Evolutionary conservation across 2,329 filamentous ascomycete genomes (phyloP).

Genomic region (Furcasterigmium sp.): DNA sequence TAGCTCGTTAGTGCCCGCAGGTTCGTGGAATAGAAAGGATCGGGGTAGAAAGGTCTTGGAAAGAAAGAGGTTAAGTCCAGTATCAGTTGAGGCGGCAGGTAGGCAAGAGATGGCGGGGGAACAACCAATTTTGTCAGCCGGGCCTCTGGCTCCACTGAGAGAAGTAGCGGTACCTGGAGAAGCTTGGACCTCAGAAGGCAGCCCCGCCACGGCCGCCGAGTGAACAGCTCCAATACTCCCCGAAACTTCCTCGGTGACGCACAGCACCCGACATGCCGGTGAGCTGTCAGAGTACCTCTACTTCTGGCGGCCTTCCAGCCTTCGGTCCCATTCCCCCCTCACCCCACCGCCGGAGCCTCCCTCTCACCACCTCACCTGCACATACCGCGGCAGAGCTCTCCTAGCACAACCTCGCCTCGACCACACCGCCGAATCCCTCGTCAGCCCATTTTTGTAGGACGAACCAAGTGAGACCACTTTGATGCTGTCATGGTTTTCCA

Average conservation of each 20-base stretch:
- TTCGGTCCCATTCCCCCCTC: neutral
- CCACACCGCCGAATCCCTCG: too few relatives aligned
- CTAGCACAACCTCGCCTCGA: too few relatives aligned
- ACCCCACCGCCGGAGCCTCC: constrained; percentile 2
- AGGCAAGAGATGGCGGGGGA: constrained; percentile 13
- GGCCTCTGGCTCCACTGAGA: constrained; percentile 12
- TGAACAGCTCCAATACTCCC: neutral
- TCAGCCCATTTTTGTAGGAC: too few relatives aligned
- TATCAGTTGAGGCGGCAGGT: constrained; percentile 1
- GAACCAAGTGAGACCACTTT: neutral
- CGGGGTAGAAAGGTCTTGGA: constrained; percentile 7
- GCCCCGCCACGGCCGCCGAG: neutral
- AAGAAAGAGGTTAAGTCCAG: constrained; percentile 9
- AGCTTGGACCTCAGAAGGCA: constrained; percentile 2
- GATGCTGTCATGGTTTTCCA: neutral
- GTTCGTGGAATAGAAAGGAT: neutral
- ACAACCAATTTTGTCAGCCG: constrained; percentile 15
- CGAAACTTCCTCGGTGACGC: neutral
- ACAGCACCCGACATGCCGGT: constrained; percentile 1
- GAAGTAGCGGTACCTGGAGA: constrained; percentile 11
- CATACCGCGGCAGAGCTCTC: too few relatives aligned
- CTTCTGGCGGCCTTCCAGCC: constrained; percentile 1
- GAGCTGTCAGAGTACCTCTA: neutral
- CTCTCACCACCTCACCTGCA: neutral
- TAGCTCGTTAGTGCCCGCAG: neutral